phyloP scores from a whole-genome alignment of 139 green algal genomes.

The Chlorella sorokiniana region DNA sequence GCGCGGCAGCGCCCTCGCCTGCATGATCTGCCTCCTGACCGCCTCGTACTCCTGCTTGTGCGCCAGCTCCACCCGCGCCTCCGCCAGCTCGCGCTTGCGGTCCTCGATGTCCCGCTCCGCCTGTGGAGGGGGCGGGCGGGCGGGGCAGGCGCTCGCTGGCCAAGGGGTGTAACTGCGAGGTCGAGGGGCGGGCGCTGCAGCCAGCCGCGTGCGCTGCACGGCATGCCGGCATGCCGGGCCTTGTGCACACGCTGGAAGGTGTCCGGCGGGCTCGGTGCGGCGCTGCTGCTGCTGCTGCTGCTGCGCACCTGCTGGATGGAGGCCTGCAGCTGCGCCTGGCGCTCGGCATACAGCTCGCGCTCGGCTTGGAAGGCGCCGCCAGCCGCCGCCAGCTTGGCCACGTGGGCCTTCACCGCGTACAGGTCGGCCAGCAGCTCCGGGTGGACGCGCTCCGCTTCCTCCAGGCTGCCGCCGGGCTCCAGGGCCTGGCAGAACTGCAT shows the following conservation, averaged over 20 bases:
- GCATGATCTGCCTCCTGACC: slow-evolving; percentile 30
- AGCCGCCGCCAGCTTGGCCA: slow-evolving; percentile 28
- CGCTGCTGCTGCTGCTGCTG: background rate
- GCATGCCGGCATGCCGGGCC: too few relatives aligned
- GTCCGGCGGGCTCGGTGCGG: background rate
- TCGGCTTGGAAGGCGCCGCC: slow-evolving; percentile 20
- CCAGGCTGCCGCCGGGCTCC: background rate
- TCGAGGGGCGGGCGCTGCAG: too few relatives aligned
- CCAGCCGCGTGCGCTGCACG: too few relatives aligned
- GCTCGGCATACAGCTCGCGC: slow-evolving; percentile 30
- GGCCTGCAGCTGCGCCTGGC: slow-evolving; percentile 36
- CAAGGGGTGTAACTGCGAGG: too few relatives aligned
- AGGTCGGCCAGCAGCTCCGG: slow-evolving; percentile 36
- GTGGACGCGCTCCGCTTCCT: slow-evolving; percentile 6
- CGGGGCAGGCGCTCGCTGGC: background rate
- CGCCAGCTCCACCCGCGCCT: slow-evolving; percentile 34
- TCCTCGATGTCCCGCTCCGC: slow-evolving; percentile 21
- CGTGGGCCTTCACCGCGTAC: slow-evolving; percentile 26
- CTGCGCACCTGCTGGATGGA: slow-evolving; percentile 30
- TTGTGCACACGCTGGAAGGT: too few relatives aligned
- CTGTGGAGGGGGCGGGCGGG: background rate
- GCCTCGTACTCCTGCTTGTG: slow-evolving; percentile 41
- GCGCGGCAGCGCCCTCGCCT: background rate
- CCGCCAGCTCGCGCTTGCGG: slow-evolving; percentile 38
- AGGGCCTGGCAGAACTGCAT: slow-evolving; percentile 26